Evolutionary conservation across 1,284 basidiomycete genomes (phyloP).

Genomic region (Fomitopsis schrenkii): DNA sequence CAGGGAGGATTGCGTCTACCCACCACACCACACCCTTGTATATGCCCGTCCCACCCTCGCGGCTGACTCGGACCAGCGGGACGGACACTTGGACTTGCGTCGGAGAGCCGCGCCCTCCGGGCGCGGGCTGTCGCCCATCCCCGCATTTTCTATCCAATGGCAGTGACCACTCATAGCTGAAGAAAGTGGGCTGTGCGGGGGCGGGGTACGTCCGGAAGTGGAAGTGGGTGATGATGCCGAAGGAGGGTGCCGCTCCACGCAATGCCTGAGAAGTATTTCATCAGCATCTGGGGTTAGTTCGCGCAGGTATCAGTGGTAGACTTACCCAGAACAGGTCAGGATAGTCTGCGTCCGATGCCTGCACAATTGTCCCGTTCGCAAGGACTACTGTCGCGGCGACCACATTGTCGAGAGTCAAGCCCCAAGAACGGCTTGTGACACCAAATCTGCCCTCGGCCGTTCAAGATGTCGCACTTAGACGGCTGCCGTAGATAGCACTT

Average conservation of each 20-base stretch:
- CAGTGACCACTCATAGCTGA: not conserved
- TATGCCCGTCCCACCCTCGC: not conserved
- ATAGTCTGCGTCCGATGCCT: not conserved
- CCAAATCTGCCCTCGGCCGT: conserved; percentile 5
- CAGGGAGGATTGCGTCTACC: no score
- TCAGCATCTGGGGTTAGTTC: not conserved
- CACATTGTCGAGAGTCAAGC: not conserved
- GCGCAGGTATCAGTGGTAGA: conserved; percentile 15
- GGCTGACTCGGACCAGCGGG: not conserved
- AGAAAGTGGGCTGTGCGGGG: not conserved
- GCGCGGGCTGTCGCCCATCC: not conserved
- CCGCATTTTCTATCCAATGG: not conserved
- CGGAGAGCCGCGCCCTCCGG: conserved; percentile 3
- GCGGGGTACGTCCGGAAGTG: not conserved
- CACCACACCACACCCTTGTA: no score
- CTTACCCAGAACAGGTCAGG: not conserved
- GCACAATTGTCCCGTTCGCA: not conserved
- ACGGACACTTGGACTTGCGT: not conserved
- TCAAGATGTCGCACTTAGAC: not conserved
- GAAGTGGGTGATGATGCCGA: not conserved
- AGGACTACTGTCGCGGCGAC: not conserved
- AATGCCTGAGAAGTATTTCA: not conserved
- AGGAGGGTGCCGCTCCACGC: not conserved
- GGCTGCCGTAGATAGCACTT: not conserved
- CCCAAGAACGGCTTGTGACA: not conserved